Evolutionary conservation across 176 grass and related monocot species (phyloP).

Genomic region (Oryza glumipatula): DNA sequence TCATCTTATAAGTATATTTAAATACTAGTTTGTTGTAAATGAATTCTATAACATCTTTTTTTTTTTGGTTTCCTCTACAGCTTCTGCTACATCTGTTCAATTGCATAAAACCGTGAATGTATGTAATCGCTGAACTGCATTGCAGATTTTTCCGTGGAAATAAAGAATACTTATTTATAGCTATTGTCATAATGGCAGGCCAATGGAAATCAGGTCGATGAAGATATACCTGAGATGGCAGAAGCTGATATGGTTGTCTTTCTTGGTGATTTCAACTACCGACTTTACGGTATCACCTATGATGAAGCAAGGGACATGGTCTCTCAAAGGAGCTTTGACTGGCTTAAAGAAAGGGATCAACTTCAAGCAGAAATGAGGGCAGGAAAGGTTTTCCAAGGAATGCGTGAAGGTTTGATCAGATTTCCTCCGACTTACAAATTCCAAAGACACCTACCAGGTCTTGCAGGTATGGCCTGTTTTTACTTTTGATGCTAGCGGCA

Average conservation of each 20-base stretch:
- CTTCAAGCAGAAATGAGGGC: slow-evolving; percentile 84
- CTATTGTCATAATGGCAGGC: slow-evolving; percentile 53
- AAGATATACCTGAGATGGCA: slow-evolving; percentile 72
- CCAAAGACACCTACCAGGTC: slow-evolving; percentile 74
- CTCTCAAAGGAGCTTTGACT: slow-evolving; percentile 93
- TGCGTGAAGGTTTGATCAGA: slow-evolving; percentile 87
- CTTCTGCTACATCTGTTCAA: slow-evolving; percentile 88
- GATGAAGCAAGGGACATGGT: slow-evolving; percentile 98
- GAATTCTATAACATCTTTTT: slow-evolving; percentile 27
- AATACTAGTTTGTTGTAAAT: slow-evolving; percentile 3
- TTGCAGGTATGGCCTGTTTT: slow-evolving; percentile 65
- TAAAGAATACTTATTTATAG: slow-evolving; percentile 20
- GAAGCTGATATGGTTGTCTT: slow-evolving; percentile 95
- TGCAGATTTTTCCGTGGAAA: slow-evolving; percentile 10
- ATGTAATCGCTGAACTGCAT: slow-evolving; percentile 47
- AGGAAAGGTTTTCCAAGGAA: slow-evolving; percentile 96
- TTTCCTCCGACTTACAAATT: slow-evolving; percentile 99
- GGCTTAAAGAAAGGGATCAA: slow-evolving; percentile 98
- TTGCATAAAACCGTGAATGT: slow-evolving; percentile 79
- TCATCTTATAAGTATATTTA: slow-evolving; percentile 21
- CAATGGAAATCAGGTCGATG: slow-evolving; percentile 66
- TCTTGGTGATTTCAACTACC: slow-evolving; percentile 99
- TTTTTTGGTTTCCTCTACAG: slow-evolving; percentile 54
- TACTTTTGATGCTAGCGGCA: slow-evolving; percentile 4
- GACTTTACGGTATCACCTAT: slow-evolving; percentile 85